Evolutionary conservation across 345 rosid genomes (phyloP).

Genomic region (Rhodamnia argentea): DNA sequence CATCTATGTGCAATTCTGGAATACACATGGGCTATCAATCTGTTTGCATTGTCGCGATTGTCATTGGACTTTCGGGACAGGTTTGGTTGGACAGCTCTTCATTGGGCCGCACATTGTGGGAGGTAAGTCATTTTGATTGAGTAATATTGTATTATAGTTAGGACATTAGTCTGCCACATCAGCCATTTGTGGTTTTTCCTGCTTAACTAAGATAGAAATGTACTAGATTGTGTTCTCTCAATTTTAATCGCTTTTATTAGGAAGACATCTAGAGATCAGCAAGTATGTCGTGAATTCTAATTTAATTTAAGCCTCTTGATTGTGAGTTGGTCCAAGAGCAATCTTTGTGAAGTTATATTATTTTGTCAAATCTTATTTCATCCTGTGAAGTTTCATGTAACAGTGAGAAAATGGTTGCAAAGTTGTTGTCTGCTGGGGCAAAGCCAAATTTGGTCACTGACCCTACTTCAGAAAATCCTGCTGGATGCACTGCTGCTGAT

Average conservation of each 20-base stretch:
- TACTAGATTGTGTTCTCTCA: neutral
- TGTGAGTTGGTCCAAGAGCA: neutral
- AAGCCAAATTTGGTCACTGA: conserved; percentile 83
- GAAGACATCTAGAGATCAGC: neutral
- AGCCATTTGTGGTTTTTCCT: neutral
- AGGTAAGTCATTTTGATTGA: conserved; percentile 28
- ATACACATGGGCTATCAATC: conserved; percentile 72
- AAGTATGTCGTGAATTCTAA: neutral
- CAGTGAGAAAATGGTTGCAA: conserved; percentile 92
- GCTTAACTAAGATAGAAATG: neutral
- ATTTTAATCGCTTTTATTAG: neutral
- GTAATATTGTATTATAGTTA: neutral
- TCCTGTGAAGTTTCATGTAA: conserved; percentile 8
- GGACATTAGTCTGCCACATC: neutral
- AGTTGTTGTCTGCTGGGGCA: conserved; percentile 86
- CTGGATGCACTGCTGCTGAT: conserved; percentile 81
- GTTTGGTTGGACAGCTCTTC: conserved; percentile 97
- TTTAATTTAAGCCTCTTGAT: neutral
- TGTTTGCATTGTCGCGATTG: conserved; percentile 66
- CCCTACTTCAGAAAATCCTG: conserved; percentile 54
- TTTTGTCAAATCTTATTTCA: neutral
- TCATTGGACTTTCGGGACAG: conserved; percentile 84
- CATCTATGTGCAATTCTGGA: conserved; percentile 89
- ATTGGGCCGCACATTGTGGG: conserved; percentile 93
- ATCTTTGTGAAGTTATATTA: neutral